Percentiles rank a stretch among this genome's conserved stretches.
Conservation (phyloP, 164 flowering plant species). For the Vitis vinifera region ASM3070453v1 NC_081805.1:1804501-1805000, state of each 20-base stretch:
- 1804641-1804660: conserved; percentile 53
- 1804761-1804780: conserved; percentile 66
- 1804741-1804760: conserved; percentile 67
- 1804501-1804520: conserved; percentile 89
- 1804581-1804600: conserved; percentile 63
- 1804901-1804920: conserved; percentile 82
- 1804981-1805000: conserved; percentile 33
- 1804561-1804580: conserved; percentile 76
- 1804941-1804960: conserved; percentile 58
- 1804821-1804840: conserved; percentile 71
- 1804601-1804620: conserved; percentile 28
- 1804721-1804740: conserved; percentile 74
- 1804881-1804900: conserved; percentile 68
- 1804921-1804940: conserved; percentile 64
- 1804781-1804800: conserved; percentile 77
- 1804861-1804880: conserved; percentile 43
- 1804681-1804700: conserved; percentile 66
- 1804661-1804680: conserved; percentile 61
- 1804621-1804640: conserved; percentile 40
- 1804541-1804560: conserved; percentile 92
- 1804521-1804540: conserved; percentile 92
- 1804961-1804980: conserved; percentile 40
- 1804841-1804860: conserved; percentile 62
- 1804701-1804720: conserved; percentile 66
- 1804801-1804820: conserved; percentile 42